These are phyloP conservation scores for Arctium minus DNA, from an alignment of 129 eudicot genomes.

Conservation along the genomic window DNA sequence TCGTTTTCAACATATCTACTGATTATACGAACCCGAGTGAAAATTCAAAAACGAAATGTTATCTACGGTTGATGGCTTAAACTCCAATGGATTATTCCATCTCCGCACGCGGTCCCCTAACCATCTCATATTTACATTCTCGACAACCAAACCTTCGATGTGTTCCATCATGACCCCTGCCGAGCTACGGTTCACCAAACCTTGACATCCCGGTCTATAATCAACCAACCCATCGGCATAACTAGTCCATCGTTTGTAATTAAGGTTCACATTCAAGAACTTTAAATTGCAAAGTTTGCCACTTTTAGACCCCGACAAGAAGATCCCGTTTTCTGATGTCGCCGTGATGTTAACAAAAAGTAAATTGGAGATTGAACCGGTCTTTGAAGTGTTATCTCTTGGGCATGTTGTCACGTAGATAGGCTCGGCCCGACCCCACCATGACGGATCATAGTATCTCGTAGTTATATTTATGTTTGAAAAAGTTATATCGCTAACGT, in stretches of 20 bases:
- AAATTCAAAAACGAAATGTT: slow-evolving; percentile 58
- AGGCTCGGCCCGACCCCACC: slow-evolving; percentile 99
- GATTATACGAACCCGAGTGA: slow-evolving; percentile 43
- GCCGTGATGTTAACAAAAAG: slow-evolving; percentile 73
- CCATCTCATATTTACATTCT: slow-evolving; percentile 79
- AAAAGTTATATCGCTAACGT: slow-evolving; percentile 71
- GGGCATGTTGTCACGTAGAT: slow-evolving; percentile 91
- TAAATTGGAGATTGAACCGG: slow-evolving; percentile 66
- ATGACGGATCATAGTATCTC: slow-evolving; percentile 83
- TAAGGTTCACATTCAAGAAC: slow-evolving; percentile 64
- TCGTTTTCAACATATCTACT: background rate
- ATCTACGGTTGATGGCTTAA: slow-evolving; percentile 75
- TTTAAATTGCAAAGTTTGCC: slow-evolving; percentile 57
- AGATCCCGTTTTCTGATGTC: slow-evolving; percentile 84
- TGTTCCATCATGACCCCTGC: slow-evolving; percentile 92
- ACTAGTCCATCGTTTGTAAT: slow-evolving; percentile 79
- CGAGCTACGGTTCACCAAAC: slow-evolving; percentile 68
- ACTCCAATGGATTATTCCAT: slow-evolving; percentile 89
- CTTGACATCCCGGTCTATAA: slow-evolving; percentile 90
- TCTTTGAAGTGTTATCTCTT: slow-evolving; percentile 41
- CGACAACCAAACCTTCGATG: slow-evolving; percentile 62
- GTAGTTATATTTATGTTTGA: slow-evolving; percentile 89
- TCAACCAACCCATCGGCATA: slow-evolving; percentile 74
- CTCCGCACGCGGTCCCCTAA: slow-evolving; percentile 38
- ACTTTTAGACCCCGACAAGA: slow-evolving; percentile 70